Conservation (phyloP, 768 basidiomycete species). For the Fistulinella prunicolor region DNA sequence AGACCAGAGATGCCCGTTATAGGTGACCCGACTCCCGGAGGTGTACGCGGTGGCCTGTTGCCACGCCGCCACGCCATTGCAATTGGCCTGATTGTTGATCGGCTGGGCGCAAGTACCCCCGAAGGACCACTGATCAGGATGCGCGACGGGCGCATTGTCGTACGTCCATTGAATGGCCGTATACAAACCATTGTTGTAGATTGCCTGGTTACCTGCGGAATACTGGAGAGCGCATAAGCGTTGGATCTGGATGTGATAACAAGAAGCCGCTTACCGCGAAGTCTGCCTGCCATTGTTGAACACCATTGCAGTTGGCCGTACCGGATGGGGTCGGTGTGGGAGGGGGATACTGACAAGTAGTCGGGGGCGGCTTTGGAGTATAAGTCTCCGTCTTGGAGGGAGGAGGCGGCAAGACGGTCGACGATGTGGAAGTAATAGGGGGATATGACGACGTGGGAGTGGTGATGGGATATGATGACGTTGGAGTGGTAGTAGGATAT, state of each 20-base stretch:
- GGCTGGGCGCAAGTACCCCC: constrained; percentile 17
- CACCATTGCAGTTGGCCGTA: constrained; percentile 8
- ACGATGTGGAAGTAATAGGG: too few species aligned
- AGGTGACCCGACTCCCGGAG: constrained; percentile 16
- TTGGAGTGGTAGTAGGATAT: too few species aligned
- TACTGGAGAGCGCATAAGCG: constrained; percentile 19
- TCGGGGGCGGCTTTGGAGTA: too few species aligned
- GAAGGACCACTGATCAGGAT: constrained; percentile 17
- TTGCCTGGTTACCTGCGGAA: constrained; percentile 17
- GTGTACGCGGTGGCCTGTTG: constrained; percentile 13
- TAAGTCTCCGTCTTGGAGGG: not conserved
- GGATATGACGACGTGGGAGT: too few species aligned
- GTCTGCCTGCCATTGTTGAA: constrained; percentile 23
- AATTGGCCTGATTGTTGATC: constrained; percentile 22
- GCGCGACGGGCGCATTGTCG: constrained; percentile 14
- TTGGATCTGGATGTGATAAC: fast-evolving
- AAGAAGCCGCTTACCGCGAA: constrained; percentile 15
- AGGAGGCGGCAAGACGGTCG: too few species aligned
- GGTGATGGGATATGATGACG: too few species aligned
- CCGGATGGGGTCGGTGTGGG: not conserved
- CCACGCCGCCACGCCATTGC: constrained; percentile 22
- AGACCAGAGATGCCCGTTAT: constrained; percentile 16
- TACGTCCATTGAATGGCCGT: constrained; percentile 28
- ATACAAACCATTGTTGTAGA: constrained; percentile 21
- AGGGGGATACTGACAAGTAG: too few species aligned